Conservation (phyloP, 192 early-diverging fungal genomes). For the Coemansia sp. region DNA sequence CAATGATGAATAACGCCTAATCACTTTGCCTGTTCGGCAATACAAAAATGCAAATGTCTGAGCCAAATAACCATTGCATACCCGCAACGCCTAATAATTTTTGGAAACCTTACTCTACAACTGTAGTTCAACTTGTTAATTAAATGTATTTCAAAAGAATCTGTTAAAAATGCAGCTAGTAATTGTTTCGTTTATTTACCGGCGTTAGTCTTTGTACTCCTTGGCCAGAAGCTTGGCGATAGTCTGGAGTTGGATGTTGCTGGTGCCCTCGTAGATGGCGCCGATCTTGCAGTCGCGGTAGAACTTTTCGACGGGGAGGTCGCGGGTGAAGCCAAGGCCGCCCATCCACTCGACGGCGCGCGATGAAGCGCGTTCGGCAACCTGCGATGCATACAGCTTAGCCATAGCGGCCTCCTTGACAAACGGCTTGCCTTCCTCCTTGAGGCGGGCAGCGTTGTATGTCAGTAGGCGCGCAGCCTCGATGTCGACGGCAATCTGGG, state of each 20-base stretch:
- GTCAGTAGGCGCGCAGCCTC: conserved; percentile 95
- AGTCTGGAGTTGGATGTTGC: conserved; percentile 96
- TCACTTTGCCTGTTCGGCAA: too few species aligned
- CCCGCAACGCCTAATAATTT: too few species aligned
- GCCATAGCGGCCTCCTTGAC: conserved; percentile 98
- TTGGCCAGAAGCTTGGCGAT: conserved; percentile 67
- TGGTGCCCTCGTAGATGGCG: conserved; percentile 92
- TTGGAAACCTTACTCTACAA: too few species aligned
- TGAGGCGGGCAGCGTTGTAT: conserved; percentile 94
- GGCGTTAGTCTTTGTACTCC: conserved; percentile 24
- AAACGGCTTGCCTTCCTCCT: conserved; percentile 89
- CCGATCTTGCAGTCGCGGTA: conserved; percentile 97
- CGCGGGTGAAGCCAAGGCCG: conserved; percentile 95
- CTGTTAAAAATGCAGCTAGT: too few species aligned
- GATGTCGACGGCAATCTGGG: conserved; percentile 87
- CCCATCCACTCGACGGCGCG: conserved; percentile 97
- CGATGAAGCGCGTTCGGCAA: conserved; percentile 86
- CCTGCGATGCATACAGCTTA: conserved; percentile 92
- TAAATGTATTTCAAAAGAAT: too few species aligned
- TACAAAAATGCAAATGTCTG: too few species aligned
- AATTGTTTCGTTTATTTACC: too few species aligned
- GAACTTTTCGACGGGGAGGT: conserved; percentile 89
- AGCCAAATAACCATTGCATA: too few species aligned
- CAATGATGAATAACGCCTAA: too few species aligned
- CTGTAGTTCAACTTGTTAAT: too few species aligned